Percentiles rank a stretch among this genome's conserved stretches.
Evolutionary conservation across 2,329 filamentous ascomycete species (phyloP).

Genomic region (Neurospora sp.): DNA sequence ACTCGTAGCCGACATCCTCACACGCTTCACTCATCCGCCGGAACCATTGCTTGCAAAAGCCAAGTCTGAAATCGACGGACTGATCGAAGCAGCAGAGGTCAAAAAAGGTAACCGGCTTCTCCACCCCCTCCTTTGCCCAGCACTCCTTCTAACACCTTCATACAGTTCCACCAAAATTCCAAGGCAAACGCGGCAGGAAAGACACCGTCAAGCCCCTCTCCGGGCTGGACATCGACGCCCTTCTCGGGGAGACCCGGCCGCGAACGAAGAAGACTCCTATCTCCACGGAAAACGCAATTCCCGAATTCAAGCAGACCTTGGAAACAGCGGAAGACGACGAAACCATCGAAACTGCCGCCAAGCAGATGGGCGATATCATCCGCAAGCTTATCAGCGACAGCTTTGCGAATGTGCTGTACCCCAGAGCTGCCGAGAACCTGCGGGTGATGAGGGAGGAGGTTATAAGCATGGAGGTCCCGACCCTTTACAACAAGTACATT

Average conservation of each 20-base stretch:
- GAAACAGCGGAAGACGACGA: conserved; percentile 47
- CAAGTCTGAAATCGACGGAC: conserved; percentile 44
- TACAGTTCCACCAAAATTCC: conserved; percentile 64
- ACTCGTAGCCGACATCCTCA: conserved; percentile 52
- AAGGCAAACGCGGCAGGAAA: conserved; percentile 57
- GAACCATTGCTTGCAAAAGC: conserved; percentile 52
- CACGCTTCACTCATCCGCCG: conserved; percentile 65
- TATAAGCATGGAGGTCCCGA: conserved; percentile 63
- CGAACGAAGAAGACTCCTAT: conserved; percentile 26
- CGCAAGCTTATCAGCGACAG: conserved; percentile 59
- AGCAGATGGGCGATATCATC: conserved; percentile 67
- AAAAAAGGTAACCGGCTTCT: conserved; percentile 50
- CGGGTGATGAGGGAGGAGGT: conserved; percentile 71
- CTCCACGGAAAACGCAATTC: conserved; percentile 64
- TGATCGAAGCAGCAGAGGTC: conserved; percentile 64
- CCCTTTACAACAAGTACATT: conserved; percentile 66
- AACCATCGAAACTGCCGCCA: conserved; percentile 55
- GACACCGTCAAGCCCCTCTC: conserved; percentile 75
- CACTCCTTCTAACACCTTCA: neutral
- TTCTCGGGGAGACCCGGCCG: conserved; percentile 52
- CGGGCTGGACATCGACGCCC: conserved; percentile 73
- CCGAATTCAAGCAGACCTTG: conserved; percentile 80
- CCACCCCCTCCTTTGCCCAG: neutral
- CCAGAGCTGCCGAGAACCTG: conserved; percentile 63
- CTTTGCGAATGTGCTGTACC: conserved; percentile 66